Conservation (phyloP, 2,329 filamentous ascomycete species). For the Colletotrichum coccodes region DNA sequence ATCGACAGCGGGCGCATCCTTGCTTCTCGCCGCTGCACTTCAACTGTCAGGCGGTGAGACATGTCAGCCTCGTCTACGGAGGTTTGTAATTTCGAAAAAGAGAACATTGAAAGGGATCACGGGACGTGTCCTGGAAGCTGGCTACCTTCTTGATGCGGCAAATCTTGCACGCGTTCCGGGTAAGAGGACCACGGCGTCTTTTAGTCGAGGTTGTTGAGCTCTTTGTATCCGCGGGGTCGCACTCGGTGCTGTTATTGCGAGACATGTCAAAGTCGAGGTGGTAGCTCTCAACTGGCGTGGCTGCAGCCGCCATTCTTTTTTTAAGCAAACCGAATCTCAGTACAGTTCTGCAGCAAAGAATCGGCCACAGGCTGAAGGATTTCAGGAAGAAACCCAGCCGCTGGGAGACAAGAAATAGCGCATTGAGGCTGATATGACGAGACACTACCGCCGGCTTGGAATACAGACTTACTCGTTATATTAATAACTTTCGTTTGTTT, state of each 20-base stretch:
- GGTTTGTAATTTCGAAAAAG: not conserved
- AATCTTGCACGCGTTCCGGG: not conserved
- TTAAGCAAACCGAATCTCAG: too few species aligned
- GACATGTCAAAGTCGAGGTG: not conserved
- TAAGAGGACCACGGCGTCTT: not conserved
- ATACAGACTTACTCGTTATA: too few species aligned
- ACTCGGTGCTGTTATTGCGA: not conserved
- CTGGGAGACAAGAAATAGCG: too few species aligned
- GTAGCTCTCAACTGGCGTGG: not conserved
- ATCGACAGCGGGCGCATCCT: not conserved
- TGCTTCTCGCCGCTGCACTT: not conserved
- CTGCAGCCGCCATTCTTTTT: not conserved
- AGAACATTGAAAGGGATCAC: too few species aligned
- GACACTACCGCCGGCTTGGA: too few species aligned
- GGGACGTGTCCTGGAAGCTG: too few species aligned
- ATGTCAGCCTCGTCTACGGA: not conserved
- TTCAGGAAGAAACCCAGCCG: too few species aligned
- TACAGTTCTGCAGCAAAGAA: too few species aligned
- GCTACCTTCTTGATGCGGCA: not conserved
- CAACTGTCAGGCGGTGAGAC: not conserved
- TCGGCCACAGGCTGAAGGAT: too few species aligned
- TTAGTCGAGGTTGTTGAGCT: not conserved
- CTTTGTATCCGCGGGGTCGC: not conserved
- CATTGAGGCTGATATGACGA: too few species aligned
- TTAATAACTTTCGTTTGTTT: too few species aligned